phyloP scores from a whole-genome alignment of 768 basidiomycete species.

The Phlebiopsis flavidoalba region DNA sequence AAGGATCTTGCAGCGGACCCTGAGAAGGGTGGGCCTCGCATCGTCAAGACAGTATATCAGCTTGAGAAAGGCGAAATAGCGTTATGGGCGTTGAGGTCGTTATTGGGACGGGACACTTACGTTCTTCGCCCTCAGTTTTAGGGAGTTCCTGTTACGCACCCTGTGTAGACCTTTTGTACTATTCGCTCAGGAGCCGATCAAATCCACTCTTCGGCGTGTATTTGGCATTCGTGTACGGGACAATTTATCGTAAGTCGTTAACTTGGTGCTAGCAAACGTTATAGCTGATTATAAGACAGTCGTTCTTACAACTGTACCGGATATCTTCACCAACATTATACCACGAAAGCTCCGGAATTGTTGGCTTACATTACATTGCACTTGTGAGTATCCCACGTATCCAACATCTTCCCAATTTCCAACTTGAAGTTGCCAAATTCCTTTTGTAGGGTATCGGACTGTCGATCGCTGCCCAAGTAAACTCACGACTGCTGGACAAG shows the following conservation, averaged over 20 bases:
- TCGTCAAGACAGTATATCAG: conserved; percentile 44
- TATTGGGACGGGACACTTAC: conserved; percentile 5
- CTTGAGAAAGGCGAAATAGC: conserved; percentile 39
- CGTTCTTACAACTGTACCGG: conserved; percentile 59
- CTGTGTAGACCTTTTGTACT: conserved; percentile 66
- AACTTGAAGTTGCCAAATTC: background rate
- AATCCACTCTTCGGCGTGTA: conserved; percentile 61
- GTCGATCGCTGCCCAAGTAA: conserved; percentile 40
- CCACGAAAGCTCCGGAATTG: conserved; percentile 47
- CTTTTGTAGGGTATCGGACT: conserved; percentile 47
- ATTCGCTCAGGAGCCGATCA: conserved; percentile 57
- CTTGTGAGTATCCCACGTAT: conserved; percentile 39
- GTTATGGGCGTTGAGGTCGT: conserved; percentile 14
- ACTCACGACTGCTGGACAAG: conserved; percentile 51
- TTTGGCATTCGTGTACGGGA: conserved; percentile 66
- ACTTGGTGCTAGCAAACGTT: background rate
- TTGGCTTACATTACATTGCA: conserved; percentile 67
- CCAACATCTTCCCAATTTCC: too few species aligned
- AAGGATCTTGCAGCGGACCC: conserved; percentile 33
- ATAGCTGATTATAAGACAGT: conserved; percentile 32
- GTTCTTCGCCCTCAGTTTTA: conserved; percentile 37
- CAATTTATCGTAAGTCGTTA: conserved; percentile 44
- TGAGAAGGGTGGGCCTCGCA: conserved; percentile 36
- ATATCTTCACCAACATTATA: conserved; percentile 54
- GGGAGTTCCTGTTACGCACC: conserved; percentile 43